Percentiles rank a stretch among this genome's conserved stretches.
Conservation (phyloP, 2,329 filamentous ascomycete species). For the Penicillium sp. region DNA sequence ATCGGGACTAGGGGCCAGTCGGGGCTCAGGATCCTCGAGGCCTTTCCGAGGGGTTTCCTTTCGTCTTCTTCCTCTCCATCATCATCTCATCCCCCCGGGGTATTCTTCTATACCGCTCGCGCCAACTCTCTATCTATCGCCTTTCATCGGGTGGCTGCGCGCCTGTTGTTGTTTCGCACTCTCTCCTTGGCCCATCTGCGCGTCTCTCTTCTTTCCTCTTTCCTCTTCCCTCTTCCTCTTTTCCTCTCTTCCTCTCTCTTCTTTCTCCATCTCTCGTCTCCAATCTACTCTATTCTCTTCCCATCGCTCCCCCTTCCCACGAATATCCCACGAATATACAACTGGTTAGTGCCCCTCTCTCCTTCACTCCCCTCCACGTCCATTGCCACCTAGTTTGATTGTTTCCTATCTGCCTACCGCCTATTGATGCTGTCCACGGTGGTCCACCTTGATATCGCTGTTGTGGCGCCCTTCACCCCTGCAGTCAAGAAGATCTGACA, state of each 20-base stretch:
- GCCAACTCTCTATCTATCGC: conserved; percentile 13
- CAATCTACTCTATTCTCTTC: background rate
- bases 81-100: too few species aligned
- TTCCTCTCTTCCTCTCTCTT: conserved; percentile 15
- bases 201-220: conserved; percentile 20
- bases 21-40: conserved; percentile 40
- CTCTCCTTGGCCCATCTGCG: conserved; percentile 16
- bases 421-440: background rate
- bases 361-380: conserved; percentile 1
- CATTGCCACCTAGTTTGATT: background rate
- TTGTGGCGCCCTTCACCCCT: conserved; percentile 23
- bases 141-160: conserved; percentile 34
- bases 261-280: conserved; percentile 6
- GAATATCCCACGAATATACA: conserved; percentile 4
- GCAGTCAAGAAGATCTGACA: conserved; percentile 30
- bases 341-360: conserved; percentile 5
- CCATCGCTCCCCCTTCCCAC: conserved; percentile 5
- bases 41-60: conserved; percentile 32
- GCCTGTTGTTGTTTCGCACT: conserved; percentile 32
- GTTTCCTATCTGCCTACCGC: conserved; percentile 10
- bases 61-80: conserved; percentile 26
- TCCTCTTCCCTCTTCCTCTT: conserved; percentile 24
- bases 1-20: conserved; percentile 47
- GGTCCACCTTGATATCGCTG: conserved; percentile 26
- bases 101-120: conserved; percentile 11